Evolutionary conservation across 2,329 filamentous ascomycete species (phyloP).

Genomic region (Aspergillus chevalieri): DNA sequence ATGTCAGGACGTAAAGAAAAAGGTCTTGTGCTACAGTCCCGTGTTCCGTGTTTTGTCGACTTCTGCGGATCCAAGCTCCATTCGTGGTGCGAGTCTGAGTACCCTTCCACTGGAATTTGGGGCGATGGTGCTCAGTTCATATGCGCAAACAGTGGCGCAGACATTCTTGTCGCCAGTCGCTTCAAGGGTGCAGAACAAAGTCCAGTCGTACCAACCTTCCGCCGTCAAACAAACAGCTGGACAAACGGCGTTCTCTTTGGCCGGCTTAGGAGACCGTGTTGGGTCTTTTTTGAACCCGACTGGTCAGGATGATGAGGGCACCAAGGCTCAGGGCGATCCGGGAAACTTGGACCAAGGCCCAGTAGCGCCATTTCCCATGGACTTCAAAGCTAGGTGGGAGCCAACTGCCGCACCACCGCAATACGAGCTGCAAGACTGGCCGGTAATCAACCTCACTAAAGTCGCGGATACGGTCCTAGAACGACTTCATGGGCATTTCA

Average conservation of each 20-base stretch:
- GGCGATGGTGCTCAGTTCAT: constrained; percentile 37
- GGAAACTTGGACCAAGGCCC: constrained; percentile 23
- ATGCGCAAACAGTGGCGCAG: constrained; percentile 31
- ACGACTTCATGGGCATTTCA: constrained; percentile 56
- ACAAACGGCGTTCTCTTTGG: constrained; percentile 26
- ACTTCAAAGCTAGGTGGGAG: constrained; percentile 16
- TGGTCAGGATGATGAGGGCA: constrained; percentile 18
- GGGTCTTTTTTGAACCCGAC: constrained; percentile 1
- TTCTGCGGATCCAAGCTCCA: constrained; percentile 53
- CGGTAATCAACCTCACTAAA: constrained; percentile 46
- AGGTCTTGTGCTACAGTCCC: constrained; percentile 59
- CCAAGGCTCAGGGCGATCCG: neutral
- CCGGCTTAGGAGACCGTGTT: constrained; percentile 24
- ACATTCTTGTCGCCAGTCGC: constrained; percentile 19
- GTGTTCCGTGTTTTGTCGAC: constrained; percentile 65
- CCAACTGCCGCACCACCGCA: neutral
- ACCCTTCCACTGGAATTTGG: constrained; percentile 63
- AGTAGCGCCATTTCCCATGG: constrained; percentile 25
- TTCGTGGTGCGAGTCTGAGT: constrained; percentile 59
- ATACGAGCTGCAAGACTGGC: constrained; percentile 36
- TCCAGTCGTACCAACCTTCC: constrained; percentile 24
- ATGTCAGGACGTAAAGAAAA: constrained; percentile 51
- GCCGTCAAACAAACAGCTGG: constrained; percentile 26
- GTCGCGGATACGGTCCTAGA: constrained; percentile 50
- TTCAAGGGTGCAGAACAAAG: constrained; percentile 18